A percentile compares a stretch with the other conserved stretches of the same genome.
Evolutionary conservation across 164 flowering plant genomes (phyloP).

Genomic region (Aristolochia californica): DNA sequence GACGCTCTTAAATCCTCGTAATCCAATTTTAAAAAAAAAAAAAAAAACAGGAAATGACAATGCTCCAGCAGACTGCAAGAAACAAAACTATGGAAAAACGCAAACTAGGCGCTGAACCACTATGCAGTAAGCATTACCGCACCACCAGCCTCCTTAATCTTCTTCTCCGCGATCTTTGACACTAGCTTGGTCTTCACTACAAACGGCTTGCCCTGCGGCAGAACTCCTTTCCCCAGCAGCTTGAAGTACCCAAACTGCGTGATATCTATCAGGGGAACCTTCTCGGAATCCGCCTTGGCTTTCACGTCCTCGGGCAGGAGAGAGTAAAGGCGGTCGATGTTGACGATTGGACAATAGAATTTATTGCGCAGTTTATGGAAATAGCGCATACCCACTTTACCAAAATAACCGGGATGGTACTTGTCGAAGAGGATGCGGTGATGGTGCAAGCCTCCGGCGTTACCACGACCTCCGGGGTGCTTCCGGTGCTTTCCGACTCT

Average conservation of each 20-base stretch:
- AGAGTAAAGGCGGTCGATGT: conserved; percentile 66
- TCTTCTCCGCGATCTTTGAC: conserved; percentile 11
- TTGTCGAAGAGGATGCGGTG: conserved; percentile 78
- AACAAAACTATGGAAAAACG: too few species aligned
- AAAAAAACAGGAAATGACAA: too few species aligned
- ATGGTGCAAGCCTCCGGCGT: conserved; percentile 79
- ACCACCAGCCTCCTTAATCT: conserved; percentile 14
- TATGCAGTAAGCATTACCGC: conserved; percentile 11
- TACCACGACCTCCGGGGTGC: conserved; percentile 79
- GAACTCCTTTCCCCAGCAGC: conserved; percentile 55
- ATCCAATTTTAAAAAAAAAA: too few species aligned
- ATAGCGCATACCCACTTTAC: conserved; percentile 72
- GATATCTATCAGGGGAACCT: conserved; percentile 48
- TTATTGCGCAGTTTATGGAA: conserved; percentile 63
- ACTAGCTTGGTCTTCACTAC: conserved; percentile 46
- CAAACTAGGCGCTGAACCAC: too few species aligned
- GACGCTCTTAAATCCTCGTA: too few species aligned
- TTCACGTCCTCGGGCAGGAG: conserved; percentile 51
- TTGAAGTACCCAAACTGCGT: conserved; percentile 63
- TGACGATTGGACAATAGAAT: too few species aligned
- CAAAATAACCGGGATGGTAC: conserved; percentile 78
- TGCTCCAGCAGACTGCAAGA: too few species aligned
- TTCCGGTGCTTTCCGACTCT: conserved; percentile 74
- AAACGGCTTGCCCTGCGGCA: conserved; percentile 42
- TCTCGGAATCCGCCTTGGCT: conserved; percentile 34